Evolutionary conservation across 306 rosid species (phyloP).

Genomic region (Inga oerstediana): DNA sequence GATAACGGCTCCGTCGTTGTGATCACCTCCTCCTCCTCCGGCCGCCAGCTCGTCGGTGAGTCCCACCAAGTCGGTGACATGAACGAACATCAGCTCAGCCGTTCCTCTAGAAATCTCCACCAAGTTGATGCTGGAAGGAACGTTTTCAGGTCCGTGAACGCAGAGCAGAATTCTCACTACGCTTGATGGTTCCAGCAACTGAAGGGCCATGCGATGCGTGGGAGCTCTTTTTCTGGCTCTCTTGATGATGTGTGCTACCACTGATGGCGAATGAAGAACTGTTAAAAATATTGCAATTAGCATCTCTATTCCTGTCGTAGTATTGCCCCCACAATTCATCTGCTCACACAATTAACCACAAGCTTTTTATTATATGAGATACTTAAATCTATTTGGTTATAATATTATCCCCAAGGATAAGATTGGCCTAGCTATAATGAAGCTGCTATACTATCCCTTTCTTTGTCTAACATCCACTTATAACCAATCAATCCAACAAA

Average conservation of each 20-base stretch:
- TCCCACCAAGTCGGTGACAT: slow-evolving; percentile 78
- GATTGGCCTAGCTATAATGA: too few species aligned
- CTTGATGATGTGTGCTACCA: slow-evolving; percentile 75
- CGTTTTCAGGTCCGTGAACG: slow-evolving; percentile 71
- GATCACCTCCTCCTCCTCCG: slow-evolving; percentile 32
- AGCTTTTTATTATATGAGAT: not conserved
- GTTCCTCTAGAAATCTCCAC: slow-evolving; percentile 78
- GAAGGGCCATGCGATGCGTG: slow-evolving; percentile 72
- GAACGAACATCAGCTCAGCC: slow-evolving; percentile 57
- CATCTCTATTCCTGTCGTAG: slow-evolving; percentile 57
- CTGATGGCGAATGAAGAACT: slow-evolving; percentile 64
- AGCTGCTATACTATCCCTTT: not conserved
- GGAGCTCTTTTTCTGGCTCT: slow-evolving; percentile 77
- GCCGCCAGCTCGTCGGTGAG: slow-evolving; percentile 67
- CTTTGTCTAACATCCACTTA: too few species aligned
- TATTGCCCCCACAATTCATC: slow-evolving; percentile 49
- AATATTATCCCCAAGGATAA: too few species aligned
- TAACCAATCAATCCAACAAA: not conserved
- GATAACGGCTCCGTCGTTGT: slow-evolving; percentile 42
- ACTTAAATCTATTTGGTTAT: not conserved
- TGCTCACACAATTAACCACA: slow-evolving; percentile 20
- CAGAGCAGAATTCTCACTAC: slow-evolving; percentile 69
- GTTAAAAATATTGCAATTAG: slow-evolving; percentile 65
- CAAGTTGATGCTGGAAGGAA: slow-evolving; percentile 63
- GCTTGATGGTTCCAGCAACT: slow-evolving; percentile 61